phyloP scores from a whole-genome alignment of 352 stramenopile species.

The Globisporangium barbulae region DNA sequence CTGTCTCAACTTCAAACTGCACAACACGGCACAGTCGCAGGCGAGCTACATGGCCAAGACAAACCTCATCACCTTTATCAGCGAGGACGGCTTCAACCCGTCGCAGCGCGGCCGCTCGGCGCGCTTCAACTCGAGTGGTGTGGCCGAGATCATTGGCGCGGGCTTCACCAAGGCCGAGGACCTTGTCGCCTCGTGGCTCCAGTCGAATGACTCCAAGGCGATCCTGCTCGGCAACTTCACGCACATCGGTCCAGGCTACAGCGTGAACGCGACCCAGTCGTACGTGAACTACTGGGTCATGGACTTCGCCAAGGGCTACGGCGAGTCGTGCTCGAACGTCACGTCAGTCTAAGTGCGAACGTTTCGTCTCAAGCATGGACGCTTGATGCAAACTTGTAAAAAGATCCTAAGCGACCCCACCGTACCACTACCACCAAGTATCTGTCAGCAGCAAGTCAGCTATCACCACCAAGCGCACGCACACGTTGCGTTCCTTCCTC shows the following conservation, averaged over 20 bases:
- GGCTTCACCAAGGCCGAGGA: slow-evolving; percentile 19
- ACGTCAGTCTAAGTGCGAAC: background rate
- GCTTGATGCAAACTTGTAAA: background rate
- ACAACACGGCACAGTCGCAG: slow-evolving; percentile 18
- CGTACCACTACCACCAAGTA: background rate
- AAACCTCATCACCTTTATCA: slow-evolving; percentile 16
- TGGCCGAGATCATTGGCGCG: slow-evolving; percentile 22
- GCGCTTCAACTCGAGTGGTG: slow-evolving; percentile 26
- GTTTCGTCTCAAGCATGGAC: background rate
- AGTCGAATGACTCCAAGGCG: background rate
- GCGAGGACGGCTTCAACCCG: slow-evolving; percentile 18
- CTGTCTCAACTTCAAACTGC: slow-evolving; percentile 18
- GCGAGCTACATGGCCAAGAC: slow-evolving; percentile 24
- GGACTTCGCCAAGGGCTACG: slow-evolving; percentile 16
- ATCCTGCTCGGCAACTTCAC: slow-evolving; percentile 22
- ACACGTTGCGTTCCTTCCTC: background rate
- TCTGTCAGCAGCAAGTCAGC: background rate
- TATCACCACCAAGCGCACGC: background rate
- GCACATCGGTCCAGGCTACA: slow-evolving; percentile 24
- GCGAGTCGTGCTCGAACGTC: slow-evolving; percentile 8
- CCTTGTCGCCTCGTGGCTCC: slow-evolving; percentile 23
- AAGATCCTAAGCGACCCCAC: background rate
- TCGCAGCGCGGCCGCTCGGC: slow-evolving; percentile 18
- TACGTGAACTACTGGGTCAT: slow-evolving; percentile 27
- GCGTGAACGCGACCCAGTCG: slow-evolving; percentile 16